Base-by-base conservation (phyloP, 345 rosid species). In the Melaleuca alternifolia region DNA sequence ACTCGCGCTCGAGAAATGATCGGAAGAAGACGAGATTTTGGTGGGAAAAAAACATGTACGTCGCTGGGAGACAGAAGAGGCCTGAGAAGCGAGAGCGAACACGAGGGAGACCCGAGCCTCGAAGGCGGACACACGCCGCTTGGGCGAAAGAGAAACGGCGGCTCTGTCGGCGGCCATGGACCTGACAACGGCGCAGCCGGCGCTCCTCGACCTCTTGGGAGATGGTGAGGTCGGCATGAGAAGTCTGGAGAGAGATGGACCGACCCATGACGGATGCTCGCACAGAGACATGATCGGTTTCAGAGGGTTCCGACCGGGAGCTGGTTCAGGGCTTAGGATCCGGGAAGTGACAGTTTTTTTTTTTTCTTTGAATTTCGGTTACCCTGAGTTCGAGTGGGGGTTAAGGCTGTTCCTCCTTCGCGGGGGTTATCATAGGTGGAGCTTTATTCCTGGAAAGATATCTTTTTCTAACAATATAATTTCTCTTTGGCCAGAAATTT, bases 51-150 rank as follows among this genome's bases (percentile, higher is more conserved):
- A 91, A 91, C 92, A 91, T 87, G 89, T 96, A 96, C 99, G 94
- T 92, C 98, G 92, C 93, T 95, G 98, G 61, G 97, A 94, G 65
- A 91, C 89, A 15, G 95, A 91, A 11, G 94, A 89, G 18, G 95
- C 91, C 79, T 97, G 99, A 83, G 97, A 92, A 84, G 94, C 95
- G 87, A 97, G 96, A 59, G 98, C 98, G 46, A 95, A 90, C 65
- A 95, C 92, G 65, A 97, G 99, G 84, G 99, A 93, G 59, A 93
- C 83, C 83, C 99, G 94, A 88, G 96, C 90, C 90, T 95, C 98
- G 53, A 87, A 86, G 56, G 94, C 95, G 4, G 96, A 95, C 82
- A 92, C 87, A 71, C 91, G 83, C 86, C 90, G 92, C 84, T 90
- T 93, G 85, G 41, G 92, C 81, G 87, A 89, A 51, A 89, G 83